Evolutionary conservation across 768 basidiomycete species (phyloP), one percentile per base, ranked within the genome.

Genomic region (Mycena galopus): DNA sequence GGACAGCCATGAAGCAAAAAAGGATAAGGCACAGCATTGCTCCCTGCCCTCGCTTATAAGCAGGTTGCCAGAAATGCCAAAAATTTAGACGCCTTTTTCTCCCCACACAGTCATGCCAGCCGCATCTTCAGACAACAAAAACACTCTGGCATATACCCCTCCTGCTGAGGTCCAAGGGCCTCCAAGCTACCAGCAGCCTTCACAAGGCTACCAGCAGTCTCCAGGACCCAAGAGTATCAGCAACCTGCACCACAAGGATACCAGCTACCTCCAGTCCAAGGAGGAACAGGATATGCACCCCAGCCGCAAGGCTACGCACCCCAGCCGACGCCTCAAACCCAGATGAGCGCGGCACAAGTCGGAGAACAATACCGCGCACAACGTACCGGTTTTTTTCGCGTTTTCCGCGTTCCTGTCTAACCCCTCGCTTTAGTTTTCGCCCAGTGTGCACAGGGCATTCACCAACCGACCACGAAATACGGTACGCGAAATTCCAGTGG

Each of bases 291-390:
- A 8, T 72, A 63, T 44, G 73, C 68, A 29, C 56, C 55, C 21
- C 60, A 30, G 12, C 73, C 65, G 32, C 50, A 62, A 29, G 73
- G 63, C 51, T 70, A 65, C 44, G 55, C 67, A 25, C 71, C 71
- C 16, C 69, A 71, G 14, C 73, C 69, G 3, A 65, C 67, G 37
- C 61, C 69, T 30, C 73, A 73, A 30, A 27, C 62, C 10, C 66
- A 62, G 32, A 55, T n/a, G 19, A 74, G 57, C 37, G 63, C 72
- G 44, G 68, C 62, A 33, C 75, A 79, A 69, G 29, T 78, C 16
- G 79, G 80, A 11, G 79, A 76, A 30, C 69, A 78, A 16, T 82
- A 81, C 57, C 77, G 75, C 10, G 72, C 78, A 21, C 71, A 76
- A 50, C 61, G 81, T 79, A 73, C 21, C 3, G 12, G 3, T 39